phyloP scores from a whole-genome alignment of 2,329 filamentous ascomycete species.

The Rosellinia necatrix region DNA sequence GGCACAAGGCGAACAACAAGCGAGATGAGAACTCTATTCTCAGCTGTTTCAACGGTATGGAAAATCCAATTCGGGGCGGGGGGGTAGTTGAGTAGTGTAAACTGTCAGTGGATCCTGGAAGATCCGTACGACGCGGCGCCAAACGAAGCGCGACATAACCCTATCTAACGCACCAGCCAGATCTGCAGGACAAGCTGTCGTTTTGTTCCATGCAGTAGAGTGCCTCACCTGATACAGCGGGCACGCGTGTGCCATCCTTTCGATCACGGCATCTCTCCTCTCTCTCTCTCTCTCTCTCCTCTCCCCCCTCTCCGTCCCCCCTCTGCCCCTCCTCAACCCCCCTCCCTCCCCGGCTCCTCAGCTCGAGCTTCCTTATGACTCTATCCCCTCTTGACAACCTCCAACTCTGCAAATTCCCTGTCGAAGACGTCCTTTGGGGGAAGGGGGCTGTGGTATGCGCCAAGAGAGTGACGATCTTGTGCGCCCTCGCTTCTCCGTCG shows the following conservation, averaged over 20 bases:
- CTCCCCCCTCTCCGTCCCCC: no score
- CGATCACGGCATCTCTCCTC: no score
- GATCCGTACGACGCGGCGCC: constrained; percentile 7
- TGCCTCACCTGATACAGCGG: constrained; percentile 25
- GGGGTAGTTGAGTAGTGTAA: background rate
- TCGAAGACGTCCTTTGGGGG: constrained; percentile 3
- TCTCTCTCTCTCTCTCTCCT: background rate
- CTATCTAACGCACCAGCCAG: constrained; percentile 9
- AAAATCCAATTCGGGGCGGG: background rate
- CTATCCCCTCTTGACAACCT: background rate
- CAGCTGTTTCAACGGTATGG: constrained; percentile 5
- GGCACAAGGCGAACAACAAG: constrained; percentile 21
- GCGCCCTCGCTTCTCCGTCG: background rate
- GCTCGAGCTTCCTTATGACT: background rate
- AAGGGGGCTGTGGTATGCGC: constrained; percentile 17
- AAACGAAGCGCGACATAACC: background rate
- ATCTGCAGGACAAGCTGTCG: constrained; percentile 15
- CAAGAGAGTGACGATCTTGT: constrained; percentile 19
- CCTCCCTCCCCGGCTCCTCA: no score
- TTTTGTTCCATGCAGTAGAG: constrained; percentile 19
- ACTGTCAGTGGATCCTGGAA: background rate
- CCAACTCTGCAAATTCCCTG: constrained; percentile 6
- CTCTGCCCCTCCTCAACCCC: no score
- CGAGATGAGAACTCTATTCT: constrained; percentile 25
- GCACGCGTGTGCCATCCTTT: constrained; percentile 15